Evolutionary conservation across 139 green algal genomes (phyloP).

Genomic region (Chlamydomonas schloesseri): DNA sequence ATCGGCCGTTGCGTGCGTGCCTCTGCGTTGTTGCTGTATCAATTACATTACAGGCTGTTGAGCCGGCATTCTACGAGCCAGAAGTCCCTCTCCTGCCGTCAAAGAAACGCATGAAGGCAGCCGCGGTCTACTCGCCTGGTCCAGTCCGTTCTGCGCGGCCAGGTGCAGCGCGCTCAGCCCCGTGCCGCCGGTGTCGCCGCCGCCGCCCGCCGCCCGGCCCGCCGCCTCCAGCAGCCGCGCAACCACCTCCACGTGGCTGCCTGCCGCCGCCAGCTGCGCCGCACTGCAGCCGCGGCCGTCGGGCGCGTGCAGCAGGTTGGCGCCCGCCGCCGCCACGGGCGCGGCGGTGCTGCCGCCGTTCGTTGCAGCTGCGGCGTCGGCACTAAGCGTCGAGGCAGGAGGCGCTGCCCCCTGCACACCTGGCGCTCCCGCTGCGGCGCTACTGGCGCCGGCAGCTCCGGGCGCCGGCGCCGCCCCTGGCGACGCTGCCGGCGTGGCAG

Average conservation of each 20-base stretch:
- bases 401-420: no score
- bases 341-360: background rate
- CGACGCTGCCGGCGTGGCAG: no score
- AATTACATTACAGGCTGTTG: no score
- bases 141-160: constrained; percentile 8
- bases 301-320: background rate
- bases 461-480: no score
- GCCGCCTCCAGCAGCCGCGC: constrained; percentile 37
- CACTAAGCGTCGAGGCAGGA: no score
- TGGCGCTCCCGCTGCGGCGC: no score
- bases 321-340: background rate
- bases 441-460: background rate
- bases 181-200: background rate
- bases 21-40: no score
- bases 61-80: no score
- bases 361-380: background rate
- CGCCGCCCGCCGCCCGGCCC: background rate
- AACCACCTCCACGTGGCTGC: constrained; percentile 27
- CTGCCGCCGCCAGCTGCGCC: constrained; percentile 32
- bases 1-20: no score
- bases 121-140: background rate
- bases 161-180: constrained; percentile 8
- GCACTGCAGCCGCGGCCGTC: constrained; percentile 15
- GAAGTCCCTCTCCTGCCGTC: no score
- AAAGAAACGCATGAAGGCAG: no score